These are phyloP conservation scores for Coemansia sp. DNA, from an alignment of 192 early-diverging fungal genomes.

Conservation along the genomic window DNA sequence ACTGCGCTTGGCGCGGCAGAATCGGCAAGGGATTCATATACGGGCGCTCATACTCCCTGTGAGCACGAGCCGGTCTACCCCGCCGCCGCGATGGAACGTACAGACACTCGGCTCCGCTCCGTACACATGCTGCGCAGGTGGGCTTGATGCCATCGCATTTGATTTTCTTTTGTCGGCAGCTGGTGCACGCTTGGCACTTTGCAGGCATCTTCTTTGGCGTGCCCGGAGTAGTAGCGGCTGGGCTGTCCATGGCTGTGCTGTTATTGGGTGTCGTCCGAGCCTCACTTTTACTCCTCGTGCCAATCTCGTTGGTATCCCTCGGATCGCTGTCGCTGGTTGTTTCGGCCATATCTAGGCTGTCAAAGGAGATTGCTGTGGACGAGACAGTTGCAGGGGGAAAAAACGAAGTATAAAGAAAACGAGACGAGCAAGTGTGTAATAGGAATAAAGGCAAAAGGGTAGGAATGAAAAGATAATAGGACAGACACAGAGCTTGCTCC, in stretches of 20 bases:
- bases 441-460: neutral
- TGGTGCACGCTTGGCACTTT: slow-evolving; percentile 57
- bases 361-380: neutral
- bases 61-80: slow-evolving; percentile 49
- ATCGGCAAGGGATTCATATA: slow-evolving; percentile 53
- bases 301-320: slow-evolving; percentile 15
- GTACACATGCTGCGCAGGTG: slow-evolving; percentile 46
- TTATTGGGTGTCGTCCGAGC: slow-evolving; percentile 3
- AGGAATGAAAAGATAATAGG: neutral
- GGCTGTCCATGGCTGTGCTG: neutral
- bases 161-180: slow-evolving; percentile 56
- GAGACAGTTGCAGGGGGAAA: neutral
- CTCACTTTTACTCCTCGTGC: slow-evolving; percentile 22
- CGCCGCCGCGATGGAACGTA: slow-evolving; percentile 54
- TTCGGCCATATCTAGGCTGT: slow-evolving; percentile 23
- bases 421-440: neutral
- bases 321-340: slow-evolving; percentile 51
- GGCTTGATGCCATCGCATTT: slow-evolving; percentile 55
- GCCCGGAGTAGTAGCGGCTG: neutral
- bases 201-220: slow-evolving; percentile 29
- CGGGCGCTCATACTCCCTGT: slow-evolving; percentile 49
- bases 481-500: slow-evolving; percentile 1
- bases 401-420: neutral
- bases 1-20: slow-evolving; percentile 43
- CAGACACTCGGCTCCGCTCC: slow-evolving; percentile 42